phyloP scores from a whole-genome alignment of 75 land plant species.

The Pseudotsuga menziesii region DNA sequence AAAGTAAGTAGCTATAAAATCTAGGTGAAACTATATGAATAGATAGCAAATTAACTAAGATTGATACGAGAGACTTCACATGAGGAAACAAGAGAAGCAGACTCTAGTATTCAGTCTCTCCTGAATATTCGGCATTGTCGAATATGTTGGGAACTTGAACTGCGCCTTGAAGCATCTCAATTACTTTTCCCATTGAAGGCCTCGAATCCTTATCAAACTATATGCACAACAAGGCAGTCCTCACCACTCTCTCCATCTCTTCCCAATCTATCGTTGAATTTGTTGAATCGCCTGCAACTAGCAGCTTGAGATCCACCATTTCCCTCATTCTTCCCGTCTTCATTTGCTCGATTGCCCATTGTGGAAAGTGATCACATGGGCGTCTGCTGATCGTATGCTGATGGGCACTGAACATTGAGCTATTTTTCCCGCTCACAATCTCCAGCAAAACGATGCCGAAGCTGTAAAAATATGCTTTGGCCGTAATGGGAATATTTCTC shows the following conservation, averaged over 20 bases:
- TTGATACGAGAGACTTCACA: too few relatives aligned
- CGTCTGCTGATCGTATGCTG: constrained; percentile 1
- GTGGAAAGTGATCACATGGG: background rate
- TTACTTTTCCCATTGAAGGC: constrained; percentile 27
- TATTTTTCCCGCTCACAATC: constrained; percentile 12
- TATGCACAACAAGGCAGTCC: constrained; percentile 65
- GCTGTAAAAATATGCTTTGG: constrained; percentile 33
- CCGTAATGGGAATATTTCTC: constrained; percentile 19
- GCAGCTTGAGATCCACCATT: background rate
- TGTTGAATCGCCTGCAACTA: constrained; percentile 5
- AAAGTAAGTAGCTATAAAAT: too few relatives aligned
- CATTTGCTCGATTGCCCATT: background rate
- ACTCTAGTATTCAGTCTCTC: too few relatives aligned
- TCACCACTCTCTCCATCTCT: constrained; percentile 41
- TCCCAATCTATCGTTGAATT: constrained; percentile 25
- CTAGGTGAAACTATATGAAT: too few relatives aligned
- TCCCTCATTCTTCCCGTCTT: constrained; percentile 5
- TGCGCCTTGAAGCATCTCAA: background rate
- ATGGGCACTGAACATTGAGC: background rate
- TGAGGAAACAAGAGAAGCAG: too few relatives aligned
- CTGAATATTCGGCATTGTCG: too few relatives aligned
- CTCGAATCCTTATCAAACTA: constrained; percentile 49
- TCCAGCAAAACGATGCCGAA: constrained; percentile 28
- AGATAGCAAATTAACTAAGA: too few relatives aligned
- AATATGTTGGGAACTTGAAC: too few relatives aligned